A percentile compares a stretch with the other conserved stretches of the same genome.
phyloP scores from a whole-genome alignment of 805 yeast species.

The Lipomyces anomalus region DNA sequence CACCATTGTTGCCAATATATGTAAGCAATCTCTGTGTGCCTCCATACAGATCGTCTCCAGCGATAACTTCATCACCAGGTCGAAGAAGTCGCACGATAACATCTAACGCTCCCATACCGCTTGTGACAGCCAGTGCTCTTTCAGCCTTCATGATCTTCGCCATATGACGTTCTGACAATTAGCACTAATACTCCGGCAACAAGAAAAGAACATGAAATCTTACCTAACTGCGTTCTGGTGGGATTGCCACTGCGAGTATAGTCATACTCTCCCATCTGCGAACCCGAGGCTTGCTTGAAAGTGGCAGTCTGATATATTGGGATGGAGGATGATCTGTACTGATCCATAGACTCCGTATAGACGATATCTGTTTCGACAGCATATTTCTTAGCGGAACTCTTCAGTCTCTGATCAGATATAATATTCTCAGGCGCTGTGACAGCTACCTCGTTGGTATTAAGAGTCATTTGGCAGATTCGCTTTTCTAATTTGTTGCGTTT shows the following conservation, averaged over 20 bases:
- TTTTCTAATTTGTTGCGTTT: no score
- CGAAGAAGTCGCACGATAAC: slow-evolving; percentile 65
- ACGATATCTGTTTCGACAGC: slow-evolving; percentile 68
- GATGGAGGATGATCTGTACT: slow-evolving; percentile 71
- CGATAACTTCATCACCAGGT: slow-evolving; percentile 87
- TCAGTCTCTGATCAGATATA: no score
- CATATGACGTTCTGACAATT: slow-evolving; percentile 54
- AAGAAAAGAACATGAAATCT: background rate
- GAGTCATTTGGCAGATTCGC: no score
- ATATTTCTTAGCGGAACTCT: slow-evolving; percentile 33
- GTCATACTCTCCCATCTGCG: slow-evolving; percentile 74
- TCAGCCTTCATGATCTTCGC: slow-evolving; percentile 74
- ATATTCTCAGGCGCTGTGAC: no score
- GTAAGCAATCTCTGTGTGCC: slow-evolving; percentile 85
- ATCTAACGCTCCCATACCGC: slow-evolving; percentile 92
- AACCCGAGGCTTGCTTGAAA: slow-evolving; percentile 69
- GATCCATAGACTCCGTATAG: slow-evolving; percentile 55
- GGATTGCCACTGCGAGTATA: slow-evolving; percentile 94
- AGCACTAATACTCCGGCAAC: background rate
- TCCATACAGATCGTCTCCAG: slow-evolving; percentile 93
- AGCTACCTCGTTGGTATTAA: no score
- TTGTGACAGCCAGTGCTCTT: slow-evolving; percentile 72
- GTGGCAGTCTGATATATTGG: slow-evolving; percentile 95
- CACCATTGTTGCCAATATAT: slow-evolving; percentile 57
- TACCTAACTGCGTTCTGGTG: slow-evolving; percentile 61